Evolutionary conservation across 345 rosid species (phyloP), one percentile per base, ranked within the genome.

Genomic region (Lepidium aucheri): DNA sequence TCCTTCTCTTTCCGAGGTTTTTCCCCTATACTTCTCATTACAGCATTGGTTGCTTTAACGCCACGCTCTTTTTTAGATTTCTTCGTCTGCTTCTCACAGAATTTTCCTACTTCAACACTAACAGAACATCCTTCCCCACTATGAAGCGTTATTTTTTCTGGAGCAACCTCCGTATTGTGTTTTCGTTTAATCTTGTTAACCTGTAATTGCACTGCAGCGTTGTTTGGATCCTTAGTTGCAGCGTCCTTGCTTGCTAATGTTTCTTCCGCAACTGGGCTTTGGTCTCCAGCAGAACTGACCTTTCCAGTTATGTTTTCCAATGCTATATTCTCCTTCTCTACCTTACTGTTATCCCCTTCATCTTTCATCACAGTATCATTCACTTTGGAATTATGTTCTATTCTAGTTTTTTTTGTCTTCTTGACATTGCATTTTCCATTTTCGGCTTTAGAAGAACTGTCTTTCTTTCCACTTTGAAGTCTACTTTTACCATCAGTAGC

Each of bases 271-370:
- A 56, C 69, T 14, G 46, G 52, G 42, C 55, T 53, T 44, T 72
- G 41, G 44, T 77, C 62, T 34, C 41, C 68, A 17, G 56, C 73
- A 52, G 55, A 72, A 57, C 71, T 57, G 41, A 46, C 58, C 28
- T 59, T 60, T 30, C 28, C 56, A 58, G 28, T 24, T 66, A n/a
- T 10, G 15, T 41, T 12, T 26, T 32, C 50, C 66, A 76, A 65
- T 40, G 77, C 76, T 22, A 45, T 49, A 40, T 80, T 84, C 74
- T 87, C 97, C 45, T 79, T 74, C 46, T 81, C 86, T 52, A 35
- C 17, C n/a, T n/a, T n/a, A 32, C 77, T 55, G 38, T 55, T 50
- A 56, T 41, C 59, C 14, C 77, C 62, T 2, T 26, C 0, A 71
- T 55, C 70, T 56, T 72, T 42, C 60, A 55, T 22, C 58, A 58